Percentiles rank a stretch among this genome's conserved stretches.
Evolutionary conservation across 2,329 filamentous ascomycete genomes (phyloP).

Genomic region (Fusarium ramigenum): DNA sequence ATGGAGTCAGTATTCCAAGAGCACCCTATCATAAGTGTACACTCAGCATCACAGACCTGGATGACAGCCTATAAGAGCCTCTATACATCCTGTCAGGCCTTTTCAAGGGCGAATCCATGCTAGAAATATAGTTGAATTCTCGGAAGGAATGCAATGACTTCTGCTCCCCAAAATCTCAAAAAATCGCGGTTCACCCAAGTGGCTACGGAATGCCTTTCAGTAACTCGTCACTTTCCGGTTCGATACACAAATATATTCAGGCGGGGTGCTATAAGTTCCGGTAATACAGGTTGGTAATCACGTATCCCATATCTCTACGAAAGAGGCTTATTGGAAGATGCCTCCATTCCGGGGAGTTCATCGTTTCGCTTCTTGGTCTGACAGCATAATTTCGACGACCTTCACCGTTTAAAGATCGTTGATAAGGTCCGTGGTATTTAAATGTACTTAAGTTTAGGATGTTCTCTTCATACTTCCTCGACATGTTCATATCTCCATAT

Average conservation of each 20-base stretch:
- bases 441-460: neutral
- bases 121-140: too few species aligned
- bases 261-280: neutral
- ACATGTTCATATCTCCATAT: neutral
- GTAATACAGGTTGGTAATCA: neutral
- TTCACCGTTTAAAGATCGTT: neutral
- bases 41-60: neutral
- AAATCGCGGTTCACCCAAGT: neutral
- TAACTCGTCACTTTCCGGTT: neutral
- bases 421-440: neutral
- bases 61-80: neutral
- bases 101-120: neutral
- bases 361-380: neutral
- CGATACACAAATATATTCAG: too few species aligned
- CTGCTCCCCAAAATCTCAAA: neutral
- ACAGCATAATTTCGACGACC: neutral
- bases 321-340: neutral
- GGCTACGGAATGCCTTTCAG: neutral
- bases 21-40: neutral
- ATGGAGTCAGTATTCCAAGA: neutral
- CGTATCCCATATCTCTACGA: neutral
- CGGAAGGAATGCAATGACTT: neutral
- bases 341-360: neutral
- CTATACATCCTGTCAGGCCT: neutral
- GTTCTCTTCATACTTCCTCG: neutral